Evolutionary conservation across 768 basidiomycete species (phyloP).

Genomic region (Leccinum truebloodii): DNA sequence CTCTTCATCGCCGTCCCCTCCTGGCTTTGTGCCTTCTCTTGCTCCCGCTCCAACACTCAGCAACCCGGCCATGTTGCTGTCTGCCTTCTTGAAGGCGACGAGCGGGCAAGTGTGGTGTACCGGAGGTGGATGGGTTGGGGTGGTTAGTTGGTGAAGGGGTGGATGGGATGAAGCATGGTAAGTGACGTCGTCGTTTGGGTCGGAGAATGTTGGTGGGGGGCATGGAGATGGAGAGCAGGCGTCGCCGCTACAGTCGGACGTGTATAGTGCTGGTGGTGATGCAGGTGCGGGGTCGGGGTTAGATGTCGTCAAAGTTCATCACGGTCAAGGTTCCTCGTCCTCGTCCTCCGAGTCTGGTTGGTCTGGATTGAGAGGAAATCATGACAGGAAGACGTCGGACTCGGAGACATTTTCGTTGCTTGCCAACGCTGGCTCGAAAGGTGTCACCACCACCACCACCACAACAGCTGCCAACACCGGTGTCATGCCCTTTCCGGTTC

Average conservation of each 20-base stretch:
- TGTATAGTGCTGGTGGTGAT: background rate
- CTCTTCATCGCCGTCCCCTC: slow-evolving; percentile 12
- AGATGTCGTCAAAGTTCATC: too few species aligned
- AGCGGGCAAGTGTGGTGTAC: slow-evolving; percentile 13
- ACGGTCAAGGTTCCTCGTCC: too few species aligned
- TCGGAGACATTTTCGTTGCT: too few species aligned
- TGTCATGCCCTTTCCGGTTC: slow-evolving; percentile 24
- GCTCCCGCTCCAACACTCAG: too few species aligned
- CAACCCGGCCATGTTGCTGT: slow-evolving; percentile 17
- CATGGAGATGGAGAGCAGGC: background rate
- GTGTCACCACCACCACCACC: background rate
- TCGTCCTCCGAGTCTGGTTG: too few species aligned
- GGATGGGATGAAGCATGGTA: slow-evolving; percentile 4
- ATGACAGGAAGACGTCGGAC: too few species aligned
- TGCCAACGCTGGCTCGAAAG: too few species aligned
- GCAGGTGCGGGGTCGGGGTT: background rate
- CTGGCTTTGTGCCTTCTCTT: too few species aligned
- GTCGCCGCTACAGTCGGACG: background rate
- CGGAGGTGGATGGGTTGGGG: slow-evolving; percentile 11
- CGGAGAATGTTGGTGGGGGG: slow-evolving; percentile 10
- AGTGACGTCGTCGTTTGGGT: background rate
- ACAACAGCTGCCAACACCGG: background rate
- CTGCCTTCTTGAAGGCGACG: slow-evolving; percentile 27
- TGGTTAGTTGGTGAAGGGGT: slow-evolving; percentile 19
- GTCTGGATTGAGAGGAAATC: too few species aligned